Conservation (phyloP, 177 flowering plant genomes). For the Vitis hybrid region DNA sequence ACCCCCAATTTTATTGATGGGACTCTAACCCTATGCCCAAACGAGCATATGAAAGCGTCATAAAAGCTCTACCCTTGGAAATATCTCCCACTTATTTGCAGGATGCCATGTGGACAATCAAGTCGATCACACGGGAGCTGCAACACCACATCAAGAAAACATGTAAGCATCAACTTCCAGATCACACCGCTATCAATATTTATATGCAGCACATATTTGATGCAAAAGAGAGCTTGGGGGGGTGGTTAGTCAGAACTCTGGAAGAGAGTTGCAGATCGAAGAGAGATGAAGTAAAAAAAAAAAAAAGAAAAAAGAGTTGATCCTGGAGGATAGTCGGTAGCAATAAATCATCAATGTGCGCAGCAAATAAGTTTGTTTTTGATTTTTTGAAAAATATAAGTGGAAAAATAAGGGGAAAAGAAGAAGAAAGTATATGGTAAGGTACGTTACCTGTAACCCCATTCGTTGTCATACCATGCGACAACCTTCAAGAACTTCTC, state of each 20-base stretch:
- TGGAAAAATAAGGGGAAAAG: not conserved
- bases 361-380: too few relatives aligned
- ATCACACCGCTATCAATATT: too few relatives aligned
- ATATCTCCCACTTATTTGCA: conserved; percentile 13
- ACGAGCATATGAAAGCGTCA: not conserved
- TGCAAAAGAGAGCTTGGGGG: too few relatives aligned
- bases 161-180: too few relatives aligned
- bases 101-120: conserved; percentile 41
- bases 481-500: conserved; percentile 60
- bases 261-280: too few relatives aligned
- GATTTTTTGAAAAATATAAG: too few relatives aligned
- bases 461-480: conserved; percentile 85
- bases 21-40: not conserved
- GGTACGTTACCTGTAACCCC: conserved; percentile 73
- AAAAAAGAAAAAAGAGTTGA: too few relatives aligned
- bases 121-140: conserved; percentile 57
- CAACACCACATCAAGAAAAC: conserved; percentile 10
- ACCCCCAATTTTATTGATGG: not conserved
- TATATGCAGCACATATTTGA: too few relatives aligned
- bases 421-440: not conserved
- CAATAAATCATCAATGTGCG: too few relatives aligned
- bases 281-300: too few relatives aligned
- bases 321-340: too few relatives aligned
- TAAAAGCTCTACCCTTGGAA: not conserved
- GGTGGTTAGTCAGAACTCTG: too few relatives aligned